phyloP scores from a whole-genome alignment of 139 green algal genomes.

The Medakamo hakoo region DNA sequence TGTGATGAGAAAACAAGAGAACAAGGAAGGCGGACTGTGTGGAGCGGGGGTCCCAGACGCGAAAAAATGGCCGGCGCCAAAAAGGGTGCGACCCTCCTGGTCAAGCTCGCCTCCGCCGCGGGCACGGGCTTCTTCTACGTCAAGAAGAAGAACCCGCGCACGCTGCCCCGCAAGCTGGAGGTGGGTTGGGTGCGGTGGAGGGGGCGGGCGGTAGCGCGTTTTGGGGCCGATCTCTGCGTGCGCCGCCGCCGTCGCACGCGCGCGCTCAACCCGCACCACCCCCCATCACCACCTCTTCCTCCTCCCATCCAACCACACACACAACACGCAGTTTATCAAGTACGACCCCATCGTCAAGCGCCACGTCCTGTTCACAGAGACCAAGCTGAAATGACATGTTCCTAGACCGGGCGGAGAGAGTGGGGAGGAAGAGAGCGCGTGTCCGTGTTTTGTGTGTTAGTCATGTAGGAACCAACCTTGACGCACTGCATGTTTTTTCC shows the following conservation, averaged over 20 bases:
- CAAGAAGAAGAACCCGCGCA: constrained; percentile 57
- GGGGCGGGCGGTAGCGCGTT: background rate
- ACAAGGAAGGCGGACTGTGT: too few relatives aligned
- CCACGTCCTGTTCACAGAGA: constrained; percentile 66
- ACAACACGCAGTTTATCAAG: constrained; percentile 57
- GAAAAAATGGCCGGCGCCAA: constrained; percentile 17
- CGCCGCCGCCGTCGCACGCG: too few relatives aligned
- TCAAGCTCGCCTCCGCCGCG: constrained; percentile 57
- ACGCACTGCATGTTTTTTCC: too few relatives aligned
- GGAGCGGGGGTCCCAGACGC: too few relatives aligned
- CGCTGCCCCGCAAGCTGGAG: constrained; percentile 17
- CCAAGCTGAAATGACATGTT: constrained; percentile 39
- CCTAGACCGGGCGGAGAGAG: too few relatives aligned
- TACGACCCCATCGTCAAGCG: constrained; percentile 54
- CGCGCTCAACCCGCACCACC: too few relatives aligned
- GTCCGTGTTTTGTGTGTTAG: background rate
- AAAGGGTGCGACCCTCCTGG: constrained; percentile 40
- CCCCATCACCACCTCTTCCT: background rate
- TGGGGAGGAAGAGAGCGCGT: background rate
- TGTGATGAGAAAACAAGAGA: too few relatives aligned
- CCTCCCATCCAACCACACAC: constrained; percentile 1
- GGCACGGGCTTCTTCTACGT: constrained; percentile 70
- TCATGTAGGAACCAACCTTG: background rate
- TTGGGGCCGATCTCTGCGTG: background rate
- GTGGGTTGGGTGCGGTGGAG: background rate